phyloP scores from a whole-genome alignment of 108 stramenopile genomes.

The Chaetoceros tenuissimus region DNA sequence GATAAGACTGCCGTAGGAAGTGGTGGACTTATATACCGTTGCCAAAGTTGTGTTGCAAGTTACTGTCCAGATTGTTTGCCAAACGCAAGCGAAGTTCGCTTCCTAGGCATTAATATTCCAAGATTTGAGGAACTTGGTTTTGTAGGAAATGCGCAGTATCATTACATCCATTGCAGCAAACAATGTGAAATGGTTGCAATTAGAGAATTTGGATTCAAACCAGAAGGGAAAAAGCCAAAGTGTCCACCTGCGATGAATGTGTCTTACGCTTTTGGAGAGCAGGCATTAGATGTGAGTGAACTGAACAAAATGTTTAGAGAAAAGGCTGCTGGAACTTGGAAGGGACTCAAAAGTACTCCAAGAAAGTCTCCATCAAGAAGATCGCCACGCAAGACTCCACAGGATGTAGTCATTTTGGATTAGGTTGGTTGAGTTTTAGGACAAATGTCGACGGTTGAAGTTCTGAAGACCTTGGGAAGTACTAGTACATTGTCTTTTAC shows the following conservation, averaged over 20 bases:
- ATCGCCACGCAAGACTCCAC: no score
- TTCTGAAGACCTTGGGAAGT: no score
- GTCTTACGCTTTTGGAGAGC: conserved; percentile 29
- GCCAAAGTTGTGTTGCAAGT: conserved; percentile 53
- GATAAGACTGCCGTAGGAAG: conserved; percentile 35
- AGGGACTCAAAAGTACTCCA: no score
- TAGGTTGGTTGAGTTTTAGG: no score
- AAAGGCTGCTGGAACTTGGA: conserved; percentile 5
- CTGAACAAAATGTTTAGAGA: conserved; percentile 8
- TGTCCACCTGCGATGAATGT: conserved; percentile 39
- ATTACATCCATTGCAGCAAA: conserved; percentile 54
- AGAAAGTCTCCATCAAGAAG: no score
- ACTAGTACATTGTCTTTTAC: no score
- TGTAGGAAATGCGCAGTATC: conserved; percentile 20
- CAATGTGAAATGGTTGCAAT: conserved; percentile 38
- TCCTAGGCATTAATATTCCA: conserved; percentile 20
- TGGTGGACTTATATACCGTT: conserved; percentile 83
- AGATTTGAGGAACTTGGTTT: conserved; percentile 41
- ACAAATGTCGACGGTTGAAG: no score
- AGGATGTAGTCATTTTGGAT: no score
- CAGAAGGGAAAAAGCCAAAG: neutral
- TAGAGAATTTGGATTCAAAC: conserved; percentile 28
- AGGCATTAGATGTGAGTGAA: conserved; percentile 17
- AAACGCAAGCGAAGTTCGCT: conserved; percentile 13
- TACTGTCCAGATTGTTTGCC: conserved; percentile 86